Evolutionary conservation across 1,284 basidiomycete genomes (phyloP), one percentile per base, ranked within the genome.

Genomic region (Moesziomyces sp.): DNA sequence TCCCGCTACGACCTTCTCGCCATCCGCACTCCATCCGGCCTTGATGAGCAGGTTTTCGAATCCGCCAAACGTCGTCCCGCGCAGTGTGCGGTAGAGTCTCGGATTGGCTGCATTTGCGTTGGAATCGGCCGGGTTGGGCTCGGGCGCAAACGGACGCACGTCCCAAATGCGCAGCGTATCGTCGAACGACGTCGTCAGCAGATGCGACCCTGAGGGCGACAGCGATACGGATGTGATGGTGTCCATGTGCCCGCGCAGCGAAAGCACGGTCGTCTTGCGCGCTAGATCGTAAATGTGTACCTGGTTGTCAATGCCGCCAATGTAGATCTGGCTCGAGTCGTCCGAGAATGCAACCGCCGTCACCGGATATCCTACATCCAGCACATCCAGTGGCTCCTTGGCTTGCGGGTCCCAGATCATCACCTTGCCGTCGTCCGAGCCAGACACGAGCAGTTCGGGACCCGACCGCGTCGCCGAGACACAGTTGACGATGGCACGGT

Each of bases 241-340:
- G 30, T 83, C 75, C 33, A 74, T 68, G 42, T 84, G 79, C 0
- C 77, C 78, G 5, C 68, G 66, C 0, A 84, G 60, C 18, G 76
- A 68, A 46, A 76, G 80, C 7, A 72, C 58, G 50, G 75, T 77
- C 16, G 65, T 23, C 52, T 79, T 78, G 18, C 74, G 71, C 9
- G 73, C 53, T 7, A 83, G 53, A 43, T 83, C 81, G 63, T 80
- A 81, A 19, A 77, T 65, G 53, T 83, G 83, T 40, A 84, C 73
- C 45, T 81, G 78, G 48, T 84, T 84, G 67, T 84, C 83, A 26
- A 84, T 59, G 24, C 83, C 81, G 3, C 78, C 83, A 10, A 84
- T 76, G 53, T 74, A 84, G 44, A 84, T 52, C 62, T 83, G 79
- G 44, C 74, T 74, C 3, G 77, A 79, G 50, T 84, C 83, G 18